Conservation (phyloP, 2,329 filamentous ascomycete species). For the Setomelanomma holmii region DNA sequence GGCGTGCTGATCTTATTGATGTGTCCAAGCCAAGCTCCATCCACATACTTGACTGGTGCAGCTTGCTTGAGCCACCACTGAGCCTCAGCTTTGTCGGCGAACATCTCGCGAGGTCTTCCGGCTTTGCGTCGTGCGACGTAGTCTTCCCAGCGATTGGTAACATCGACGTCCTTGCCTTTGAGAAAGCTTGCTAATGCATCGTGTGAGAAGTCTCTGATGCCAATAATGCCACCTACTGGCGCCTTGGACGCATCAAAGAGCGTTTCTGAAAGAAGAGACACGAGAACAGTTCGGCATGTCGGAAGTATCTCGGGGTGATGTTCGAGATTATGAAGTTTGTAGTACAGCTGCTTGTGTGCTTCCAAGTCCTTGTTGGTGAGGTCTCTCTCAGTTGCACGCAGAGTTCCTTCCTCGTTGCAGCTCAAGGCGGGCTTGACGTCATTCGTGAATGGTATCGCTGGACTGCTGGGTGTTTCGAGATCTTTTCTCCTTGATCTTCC, state of each 20-base stretch:
- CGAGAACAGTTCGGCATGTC: slow-evolving; percentile 41
- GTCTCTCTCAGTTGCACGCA: neutral
- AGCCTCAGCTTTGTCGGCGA: slow-evolving; percentile 47
- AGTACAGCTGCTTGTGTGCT: slow-evolving; percentile 47
- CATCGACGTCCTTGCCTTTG: slow-evolving; percentile 38
- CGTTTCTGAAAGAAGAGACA: slow-evolving; percentile 47
- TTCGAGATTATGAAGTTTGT: slow-evolving; percentile 53
- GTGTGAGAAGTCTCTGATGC: slow-evolving; percentile 40
- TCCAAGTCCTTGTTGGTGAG: slow-evolving; percentile 8
- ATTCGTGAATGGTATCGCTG: slow-evolving; percentile 4
- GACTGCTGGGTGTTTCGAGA: slow-evolving; percentile 19
- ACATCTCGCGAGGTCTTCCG: slow-evolving; percentile 47
- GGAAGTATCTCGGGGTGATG: slow-evolving; percentile 44
- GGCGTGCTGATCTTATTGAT: slow-evolving; percentile 55
- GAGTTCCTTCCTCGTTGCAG: neutral
- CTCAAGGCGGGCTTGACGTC: neutral
- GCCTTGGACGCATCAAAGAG: slow-evolving; percentile 26
- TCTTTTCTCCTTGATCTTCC: slow-evolving; percentile 22
- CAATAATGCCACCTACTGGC: slow-evolving; percentile 36
- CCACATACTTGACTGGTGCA: slow-evolving; percentile 56
- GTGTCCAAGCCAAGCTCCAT: slow-evolving; percentile 59
- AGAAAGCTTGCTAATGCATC: slow-evolving; percentile 37
- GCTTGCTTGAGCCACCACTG: slow-evolving; percentile 50
- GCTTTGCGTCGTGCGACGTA: slow-evolving; percentile 45
- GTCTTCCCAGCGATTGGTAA: slow-evolving; percentile 41